Evolutionary conservation across 1,284 basidiomycete genomes (phyloP).

Genomic region (Malassezia obtusa): DNA sequence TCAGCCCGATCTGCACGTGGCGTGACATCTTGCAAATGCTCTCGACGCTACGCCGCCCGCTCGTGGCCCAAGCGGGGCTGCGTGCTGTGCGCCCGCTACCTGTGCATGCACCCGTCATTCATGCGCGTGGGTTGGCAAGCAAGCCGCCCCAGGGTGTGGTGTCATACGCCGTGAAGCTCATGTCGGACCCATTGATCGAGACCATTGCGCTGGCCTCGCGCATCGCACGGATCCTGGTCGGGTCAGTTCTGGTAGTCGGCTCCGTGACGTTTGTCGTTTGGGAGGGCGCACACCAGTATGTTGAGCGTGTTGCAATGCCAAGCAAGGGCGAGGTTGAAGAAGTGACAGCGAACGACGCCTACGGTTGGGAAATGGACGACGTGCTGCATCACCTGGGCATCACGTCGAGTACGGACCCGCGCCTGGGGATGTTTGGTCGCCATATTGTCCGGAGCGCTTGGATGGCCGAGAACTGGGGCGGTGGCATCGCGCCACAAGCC

Average conservation of each 20-base stretch:
- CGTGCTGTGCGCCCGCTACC: neutral
- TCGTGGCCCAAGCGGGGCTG: neutral
- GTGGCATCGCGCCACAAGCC: constrained; percentile 32
- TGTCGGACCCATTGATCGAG: constrained; percentile 29
- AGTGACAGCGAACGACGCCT: neutral
- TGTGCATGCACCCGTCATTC: neutral
- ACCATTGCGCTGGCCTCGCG: constrained; percentile 35
- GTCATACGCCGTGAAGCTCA: constrained; percentile 1
- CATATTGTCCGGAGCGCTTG: constrained; percentile 40
- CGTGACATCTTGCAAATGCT: neutral
- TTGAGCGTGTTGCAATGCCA: constrained; percentile 35
- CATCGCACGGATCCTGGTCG: constrained; percentile 39
- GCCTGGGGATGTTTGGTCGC: constrained; percentile 35
- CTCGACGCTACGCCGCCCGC: neutral
- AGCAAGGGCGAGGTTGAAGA: neutral
- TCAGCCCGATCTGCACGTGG: neutral
- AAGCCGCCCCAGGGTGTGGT: constrained; percentile 3
- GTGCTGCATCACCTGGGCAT: neutral
- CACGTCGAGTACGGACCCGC: constrained; percentile 25
- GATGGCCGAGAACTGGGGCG: constrained; percentile 42
- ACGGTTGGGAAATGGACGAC: constrained; percentile 2
- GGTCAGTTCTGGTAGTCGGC: constrained; percentile 25
- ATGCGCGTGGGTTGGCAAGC: neutral
- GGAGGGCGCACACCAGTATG: constrained; percentile 42
- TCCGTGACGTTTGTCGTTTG: constrained; percentile 23